A percentile compares a stretch with the other conserved stretches of the same genome.
These are phyloP conservation scores for Pisolithus microcarpus DNA, from an alignment of 768 basidiomycete genomes.

Conservation along the genomic window DNA sequence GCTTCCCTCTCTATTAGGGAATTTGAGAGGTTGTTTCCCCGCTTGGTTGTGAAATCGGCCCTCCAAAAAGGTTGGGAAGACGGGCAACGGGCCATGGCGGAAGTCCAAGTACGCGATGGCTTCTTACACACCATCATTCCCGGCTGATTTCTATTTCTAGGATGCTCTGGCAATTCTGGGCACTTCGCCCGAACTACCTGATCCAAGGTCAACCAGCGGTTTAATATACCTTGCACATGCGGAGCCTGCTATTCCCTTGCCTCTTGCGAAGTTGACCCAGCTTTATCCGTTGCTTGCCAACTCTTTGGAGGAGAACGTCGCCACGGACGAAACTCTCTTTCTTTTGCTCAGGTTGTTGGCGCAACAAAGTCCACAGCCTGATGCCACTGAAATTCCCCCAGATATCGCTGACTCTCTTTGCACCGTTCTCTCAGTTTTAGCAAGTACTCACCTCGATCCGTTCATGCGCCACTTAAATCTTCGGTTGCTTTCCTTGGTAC, in stretches of 20 bases:
- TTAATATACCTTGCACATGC: conserved; percentile 21
- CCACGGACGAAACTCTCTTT: conserved; percentile 56
- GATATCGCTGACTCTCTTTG: conserved; percentile 45
- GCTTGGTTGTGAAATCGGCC: conserved; percentile 32
- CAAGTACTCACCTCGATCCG: conserved; percentile 57
- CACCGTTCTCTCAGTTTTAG: conserved; percentile 45
- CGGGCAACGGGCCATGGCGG: conserved; percentile 31
- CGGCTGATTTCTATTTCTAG: conserved; percentile 11
- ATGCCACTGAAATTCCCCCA: conserved; percentile 25
- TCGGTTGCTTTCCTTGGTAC: conserved; percentile 48
- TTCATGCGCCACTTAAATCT: conserved; percentile 52
- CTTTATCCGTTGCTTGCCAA: conserved; percentile 39
- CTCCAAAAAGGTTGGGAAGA: conserved; percentile 31
- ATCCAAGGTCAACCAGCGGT: conserved; percentile 22
- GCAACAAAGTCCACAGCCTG: background rate
- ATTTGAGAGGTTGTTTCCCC: conserved; percentile 40
- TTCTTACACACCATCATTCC: background rate
- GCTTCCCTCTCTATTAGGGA: conserved; percentile 40
- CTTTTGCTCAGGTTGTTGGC: conserved; percentile 36
- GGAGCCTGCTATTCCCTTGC: conserved; percentile 10
- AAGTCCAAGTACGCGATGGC: conserved; percentile 33
- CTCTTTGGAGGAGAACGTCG: conserved; percentile 46
- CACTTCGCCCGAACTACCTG: conserved; percentile 1
- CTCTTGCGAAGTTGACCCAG: conserved; percentile 11
- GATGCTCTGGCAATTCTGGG: conserved; percentile 31